A percentile compares a stretch with the other conserved stretches of the same genome.
phyloP scores from a whole-genome alignment of 768 basidiomycete species.

The Megacollybia marginata region DNA sequence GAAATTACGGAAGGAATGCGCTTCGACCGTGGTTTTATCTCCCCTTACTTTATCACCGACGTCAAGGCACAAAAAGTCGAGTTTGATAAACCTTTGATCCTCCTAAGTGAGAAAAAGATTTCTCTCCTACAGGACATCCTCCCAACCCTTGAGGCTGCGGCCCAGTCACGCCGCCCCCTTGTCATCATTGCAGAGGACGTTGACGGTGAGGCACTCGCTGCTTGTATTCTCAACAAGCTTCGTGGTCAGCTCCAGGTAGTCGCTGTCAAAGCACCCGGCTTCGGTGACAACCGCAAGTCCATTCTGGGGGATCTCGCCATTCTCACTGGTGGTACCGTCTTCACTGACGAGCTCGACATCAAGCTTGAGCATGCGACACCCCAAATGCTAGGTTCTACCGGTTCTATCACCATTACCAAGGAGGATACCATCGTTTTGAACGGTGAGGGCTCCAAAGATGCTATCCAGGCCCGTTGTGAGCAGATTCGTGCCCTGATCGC shows the following conservation, averaged over 20 bases:
- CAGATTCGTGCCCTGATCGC: constrained; percentile 82
- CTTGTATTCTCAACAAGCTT: constrained; percentile 98
- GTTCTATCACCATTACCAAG: constrained; percentile 91
- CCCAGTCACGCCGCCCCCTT: constrained; percentile 78
- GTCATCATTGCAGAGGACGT: constrained; percentile 97
- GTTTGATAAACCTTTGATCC: constrained; percentile 92
- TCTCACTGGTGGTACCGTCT: constrained; percentile 96
- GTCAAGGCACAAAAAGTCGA: constrained; percentile 95
- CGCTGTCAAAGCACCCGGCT: constrained; percentile 96
- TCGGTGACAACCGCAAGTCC: constrained; percentile 98
- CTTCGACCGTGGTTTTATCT: constrained; percentile 98
- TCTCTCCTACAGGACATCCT: constrained; percentile 91
- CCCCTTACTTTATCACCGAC: constrained; percentile 97
- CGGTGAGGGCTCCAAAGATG: constrained; percentile 85
- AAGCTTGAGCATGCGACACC: constrained; percentile 88
- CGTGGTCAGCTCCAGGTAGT: constrained; percentile 93
- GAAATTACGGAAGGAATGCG: constrained; percentile 99
- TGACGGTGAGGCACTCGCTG: constrained; percentile 96
- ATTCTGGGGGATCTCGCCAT: constrained; percentile 96
- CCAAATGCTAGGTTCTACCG: constrained; percentile 87
- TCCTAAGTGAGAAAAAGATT: constrained; percentile 98
- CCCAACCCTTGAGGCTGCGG: constrained; percentile 79
- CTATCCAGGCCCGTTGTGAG: constrained; percentile 90
- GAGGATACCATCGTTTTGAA: constrained; percentile 97
- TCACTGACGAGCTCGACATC: constrained; percentile 94